phyloP scores from a whole-genome alignment of 1,284 basidiomycete genomes.

The Afroboletus lepidellus region DNA sequence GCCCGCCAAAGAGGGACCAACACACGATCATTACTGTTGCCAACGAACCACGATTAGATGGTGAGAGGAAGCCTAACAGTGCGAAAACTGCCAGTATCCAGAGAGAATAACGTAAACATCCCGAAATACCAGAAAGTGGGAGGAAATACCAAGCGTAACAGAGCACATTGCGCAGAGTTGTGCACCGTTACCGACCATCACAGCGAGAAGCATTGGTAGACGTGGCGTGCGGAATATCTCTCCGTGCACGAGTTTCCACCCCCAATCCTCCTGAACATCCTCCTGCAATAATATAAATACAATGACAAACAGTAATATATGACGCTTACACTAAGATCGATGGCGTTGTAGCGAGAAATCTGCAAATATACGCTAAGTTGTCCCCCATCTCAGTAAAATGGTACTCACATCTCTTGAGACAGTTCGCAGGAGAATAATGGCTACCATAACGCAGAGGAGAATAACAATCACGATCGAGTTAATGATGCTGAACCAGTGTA shows the following conservation, averaged over 20 bases:
- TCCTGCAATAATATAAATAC: constrained; percentile 51
- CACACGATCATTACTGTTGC: constrained; percentile 96
- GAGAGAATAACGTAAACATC: constrained; percentile 9
- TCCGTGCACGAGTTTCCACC: constrained; percentile 96
- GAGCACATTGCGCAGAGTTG: constrained; percentile 89
- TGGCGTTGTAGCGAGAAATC: constrained; percentile 95
- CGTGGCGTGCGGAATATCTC: constrained; percentile 91
- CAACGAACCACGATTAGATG: constrained; percentile 92
- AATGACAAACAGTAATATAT: background rate
- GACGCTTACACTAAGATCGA: constrained; percentile 77
- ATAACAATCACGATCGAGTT: constrained; percentile 91
- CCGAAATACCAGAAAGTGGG: background rate
- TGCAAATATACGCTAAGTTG: constrained; percentile 46
- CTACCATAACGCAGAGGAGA: constrained; percentile 93
- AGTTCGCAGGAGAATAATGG: constrained; percentile 84
- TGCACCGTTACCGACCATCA: constrained; percentile 88
- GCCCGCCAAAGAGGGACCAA: constrained; percentile 92
- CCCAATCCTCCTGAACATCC: constrained; percentile 97
- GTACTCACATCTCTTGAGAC: constrained; percentile 83
- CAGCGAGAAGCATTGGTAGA: constrained; percentile 77
- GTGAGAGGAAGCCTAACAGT: constrained; percentile 94
- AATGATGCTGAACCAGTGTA: constrained; percentile 92
- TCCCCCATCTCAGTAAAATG: constrained; percentile 26
- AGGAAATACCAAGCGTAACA: constrained; percentile 73
- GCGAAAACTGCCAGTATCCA: constrained; percentile 87